These are phyloP conservation scores for Lentinula guzmanii DNA, from an alignment of 768 basidiomycete genomes.

Conservation along the genomic window DNA sequence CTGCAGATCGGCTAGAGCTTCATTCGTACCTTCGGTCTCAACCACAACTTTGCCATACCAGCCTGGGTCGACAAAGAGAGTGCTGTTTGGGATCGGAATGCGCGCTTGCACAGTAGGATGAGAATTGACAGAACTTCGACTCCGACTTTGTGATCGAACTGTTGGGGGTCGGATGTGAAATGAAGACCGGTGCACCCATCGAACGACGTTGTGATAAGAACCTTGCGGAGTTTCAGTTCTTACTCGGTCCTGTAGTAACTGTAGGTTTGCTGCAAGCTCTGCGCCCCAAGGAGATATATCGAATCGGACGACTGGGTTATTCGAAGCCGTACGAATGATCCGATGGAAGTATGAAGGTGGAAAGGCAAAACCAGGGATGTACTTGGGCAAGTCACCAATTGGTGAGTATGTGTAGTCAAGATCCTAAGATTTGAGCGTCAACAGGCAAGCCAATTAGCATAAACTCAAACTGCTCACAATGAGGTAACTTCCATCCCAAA, in stretches of 20 bases:
- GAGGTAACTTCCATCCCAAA: slow-evolving; percentile 88
- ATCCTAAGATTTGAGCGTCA: slow-evolving; percentile 46
- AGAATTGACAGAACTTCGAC: slow-evolving; percentile 11
- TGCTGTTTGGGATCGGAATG: slow-evolving; percentile 50
- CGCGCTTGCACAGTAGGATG: slow-evolving; percentile 22
- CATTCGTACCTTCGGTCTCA: slow-evolving; percentile 85
- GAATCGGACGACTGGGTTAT: slow-evolving; percentile 63
- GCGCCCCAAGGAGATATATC: slow-evolving; percentile 76
- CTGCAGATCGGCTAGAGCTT: slow-evolving; percentile 74
- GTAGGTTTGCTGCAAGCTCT: slow-evolving; percentile 67
- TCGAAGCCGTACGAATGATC: slow-evolving; percentile 58
- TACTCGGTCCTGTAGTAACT: slow-evolving; percentile 71
- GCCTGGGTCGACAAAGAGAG: slow-evolving; percentile 61
- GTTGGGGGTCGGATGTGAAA: slow-evolving; percentile 55
- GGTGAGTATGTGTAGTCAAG: slow-evolving; percentile 78
- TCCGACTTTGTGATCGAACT: slow-evolving; percentile 8
- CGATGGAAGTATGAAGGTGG: slow-evolving; percentile 88
- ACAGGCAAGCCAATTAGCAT: neutral
- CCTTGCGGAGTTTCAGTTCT: slow-evolving; percentile 84
- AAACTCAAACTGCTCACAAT: slow-evolving; percentile 49
- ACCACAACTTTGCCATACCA: slow-evolving; percentile 84
- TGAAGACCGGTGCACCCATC: slow-evolving; percentile 79
- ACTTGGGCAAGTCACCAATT: slow-evolving; percentile 73
- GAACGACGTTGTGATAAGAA: slow-evolving; percentile 71
- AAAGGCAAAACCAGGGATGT: slow-evolving; percentile 74